phyloP scores from a whole-genome alignment of 2,329 filamentous ascomycete genomes.

The Diatrype stigma region DNA sequence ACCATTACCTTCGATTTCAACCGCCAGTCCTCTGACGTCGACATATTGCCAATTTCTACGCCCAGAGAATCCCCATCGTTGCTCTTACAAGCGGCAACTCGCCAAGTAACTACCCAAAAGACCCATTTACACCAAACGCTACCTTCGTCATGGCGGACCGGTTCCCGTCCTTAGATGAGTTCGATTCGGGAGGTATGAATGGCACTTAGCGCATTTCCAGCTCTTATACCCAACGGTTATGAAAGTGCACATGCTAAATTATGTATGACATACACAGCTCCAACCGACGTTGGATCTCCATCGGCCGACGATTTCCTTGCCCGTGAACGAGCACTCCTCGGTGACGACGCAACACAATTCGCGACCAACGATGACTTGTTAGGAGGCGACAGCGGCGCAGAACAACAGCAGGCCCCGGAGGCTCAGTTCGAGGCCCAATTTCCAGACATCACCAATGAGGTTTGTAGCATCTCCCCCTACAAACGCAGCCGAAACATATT shows the following conservation, averaged over 20 bases:
- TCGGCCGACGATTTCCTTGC: constrained; percentile 81
- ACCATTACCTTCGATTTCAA: too few species aligned
- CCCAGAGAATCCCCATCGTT: background rate
- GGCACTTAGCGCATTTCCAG: background rate
- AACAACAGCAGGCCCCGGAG: constrained; percentile 13
- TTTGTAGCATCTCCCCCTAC: constrained; percentile 33
- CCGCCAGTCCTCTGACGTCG: too few species aligned
- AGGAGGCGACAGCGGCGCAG: constrained; percentile 42
- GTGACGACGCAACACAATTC: constrained; percentile 92
- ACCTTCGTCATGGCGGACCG: constrained; percentile 63
- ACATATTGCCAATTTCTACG: background rate
- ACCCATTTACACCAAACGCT: constrained; percentile 2
- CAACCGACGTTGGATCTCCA: constrained; percentile 59
- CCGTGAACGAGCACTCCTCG: constrained; percentile 83
- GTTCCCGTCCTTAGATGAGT: constrained; percentile 76
- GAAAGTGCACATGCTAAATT: background rate
- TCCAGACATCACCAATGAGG: constrained; percentile 71
- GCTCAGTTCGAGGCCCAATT: constrained; percentile 80
- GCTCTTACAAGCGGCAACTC: constrained; percentile 1
- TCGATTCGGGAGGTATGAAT: constrained; percentile 59
- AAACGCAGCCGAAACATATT: background rate
- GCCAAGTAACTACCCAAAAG: background rate
- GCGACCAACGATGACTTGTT: constrained; percentile 70
- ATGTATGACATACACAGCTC: constrained; percentile 43
- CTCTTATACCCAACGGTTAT: background rate